Evolutionary conservation across 225 moss, liverwort and hornwort species (phyloP), one percentile per base, ranked within the genome.

Genomic region (Bryoerythrophyllum caledonicum): DNA sequence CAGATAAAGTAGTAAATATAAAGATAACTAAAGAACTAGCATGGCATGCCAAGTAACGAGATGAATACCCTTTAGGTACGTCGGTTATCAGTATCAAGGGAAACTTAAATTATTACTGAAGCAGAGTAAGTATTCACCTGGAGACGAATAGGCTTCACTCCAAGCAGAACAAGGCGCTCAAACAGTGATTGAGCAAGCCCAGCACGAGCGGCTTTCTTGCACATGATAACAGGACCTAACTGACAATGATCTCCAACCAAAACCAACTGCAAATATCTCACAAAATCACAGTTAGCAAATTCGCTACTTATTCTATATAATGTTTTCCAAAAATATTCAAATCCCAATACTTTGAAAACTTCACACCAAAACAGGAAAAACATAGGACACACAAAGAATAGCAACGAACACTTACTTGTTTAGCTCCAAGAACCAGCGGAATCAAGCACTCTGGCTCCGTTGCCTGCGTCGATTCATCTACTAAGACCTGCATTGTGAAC

Each of bases 171-270:
- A 76, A 99, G 88, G 6, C 94, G 93, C 77, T 99, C 97, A 88
- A 99, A 99, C 24, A 99, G 86, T 51, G 97, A 99, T 83, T 99
- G 94, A 60, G 97, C 94, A 56, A 99, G 90, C 25, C 97, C 94
- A 78, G 97, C 97, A 81, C 97, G 94, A 14, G 97, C 97, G 65
- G 97, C 97, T 81, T 99, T 99, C 90, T 99, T 99, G 86, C 97
- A 99, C 97, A 99, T 99, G 41, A 99, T 99, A 41, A 99, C 97
- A 72, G 97, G 97, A n/a, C 97, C 97, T 27, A 99, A 69, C 82
- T 99, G 97, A 74, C 97, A 99, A 60, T 99, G 97, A 80, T 99
- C 97, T 82, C 97, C 97, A 40, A 99, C 97, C 60, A 99, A 74
- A 73, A 95, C 90, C 74, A 94, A 89, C 96, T 96, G 90, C 83